Conservation (phyloP, 2,329 filamentous ascomycete species). For the Aspergillus latus region DNA sequence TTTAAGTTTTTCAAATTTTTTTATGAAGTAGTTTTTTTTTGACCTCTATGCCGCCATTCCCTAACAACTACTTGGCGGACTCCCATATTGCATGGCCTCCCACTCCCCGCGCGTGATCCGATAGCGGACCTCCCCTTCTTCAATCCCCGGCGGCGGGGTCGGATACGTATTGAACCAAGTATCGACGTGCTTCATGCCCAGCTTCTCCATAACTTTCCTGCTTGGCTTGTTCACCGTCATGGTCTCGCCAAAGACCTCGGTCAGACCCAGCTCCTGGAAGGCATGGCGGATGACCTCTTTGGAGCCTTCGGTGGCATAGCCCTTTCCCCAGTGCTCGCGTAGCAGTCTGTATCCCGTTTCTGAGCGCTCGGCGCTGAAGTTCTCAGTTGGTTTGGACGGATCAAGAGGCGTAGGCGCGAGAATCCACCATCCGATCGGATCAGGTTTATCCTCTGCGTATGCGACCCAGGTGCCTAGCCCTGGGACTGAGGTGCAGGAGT, state of each 20-base stretch:
- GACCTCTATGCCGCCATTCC: not conserved
- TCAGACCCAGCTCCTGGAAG: slow-evolving; percentile 15
- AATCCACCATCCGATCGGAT: slow-evolving; percentile 13
- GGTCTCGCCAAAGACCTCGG: slow-evolving; percentile 17
- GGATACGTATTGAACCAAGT: slow-evolving; percentile 17
- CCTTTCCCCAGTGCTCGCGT: slow-evolving; percentile 13
- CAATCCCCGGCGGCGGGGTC: slow-evolving; percentile 16
- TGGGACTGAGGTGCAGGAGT: not conserved
- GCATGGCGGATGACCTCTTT: slow-evolving; percentile 13
- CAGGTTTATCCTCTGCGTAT: slow-evolving; percentile 4
- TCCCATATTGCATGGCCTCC: not conserved
- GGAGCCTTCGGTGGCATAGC: slow-evolving; percentile 17
- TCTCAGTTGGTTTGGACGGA: slow-evolving; percentile 4
- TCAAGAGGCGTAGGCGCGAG: slow-evolving; percentile 2
- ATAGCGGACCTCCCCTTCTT: slow-evolving; percentile 17
- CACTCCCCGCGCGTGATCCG: slow-evolving; percentile 17
- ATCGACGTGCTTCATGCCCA: slow-evolving; percentile 12
- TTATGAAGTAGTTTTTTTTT: not conserved
- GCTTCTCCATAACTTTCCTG: slow-evolving; percentile 10
- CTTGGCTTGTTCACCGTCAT: slow-evolving; percentile 17
- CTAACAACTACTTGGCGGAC: not conserved
- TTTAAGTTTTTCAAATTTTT: not conserved
- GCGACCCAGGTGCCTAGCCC: slow-evolving; percentile 11
- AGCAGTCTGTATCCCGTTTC: slow-evolving; percentile 16
- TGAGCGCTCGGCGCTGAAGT: slow-evolving; percentile 9